Evolutionary conservation across 192 early-diverging fungal species (phyloP).

Genomic region (Gonapodya sp.): DNA sequence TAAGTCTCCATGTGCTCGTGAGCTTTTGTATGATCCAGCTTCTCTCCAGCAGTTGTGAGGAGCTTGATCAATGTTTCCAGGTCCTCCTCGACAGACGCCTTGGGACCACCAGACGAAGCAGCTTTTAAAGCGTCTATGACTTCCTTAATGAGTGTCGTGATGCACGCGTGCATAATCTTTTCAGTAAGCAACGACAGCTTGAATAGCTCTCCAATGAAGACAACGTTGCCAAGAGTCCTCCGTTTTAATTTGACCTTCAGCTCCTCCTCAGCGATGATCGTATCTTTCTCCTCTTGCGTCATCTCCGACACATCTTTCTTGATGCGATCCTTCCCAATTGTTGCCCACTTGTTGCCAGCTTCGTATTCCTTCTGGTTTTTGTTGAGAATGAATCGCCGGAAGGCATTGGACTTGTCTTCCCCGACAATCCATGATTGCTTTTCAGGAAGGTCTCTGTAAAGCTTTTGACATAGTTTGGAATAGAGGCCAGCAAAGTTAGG

Average conservation of each 20-base stretch:
- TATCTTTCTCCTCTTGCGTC: constrained; percentile 43
- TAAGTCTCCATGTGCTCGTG: constrained; percentile 68
- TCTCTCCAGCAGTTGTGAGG: constrained; percentile 75
- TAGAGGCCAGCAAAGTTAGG: constrained; percentile 84
- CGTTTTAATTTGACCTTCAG: constrained; percentile 85
- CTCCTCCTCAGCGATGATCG: constrained; percentile 57
- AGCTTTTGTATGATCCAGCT: constrained; percentile 57
- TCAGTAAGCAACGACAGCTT: constrained; percentile 80
- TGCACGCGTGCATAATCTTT: constrained; percentile 91
- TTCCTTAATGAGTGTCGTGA: constrained; percentile 58
- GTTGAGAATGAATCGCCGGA: constrained; percentile 86
- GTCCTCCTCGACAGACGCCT: constrained; percentile 87
- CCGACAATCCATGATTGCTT: constrained; percentile 43
- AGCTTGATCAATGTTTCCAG: constrained; percentile 88
- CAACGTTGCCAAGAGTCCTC: constrained; percentile 81
- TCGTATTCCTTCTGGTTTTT: constrained; percentile 96
- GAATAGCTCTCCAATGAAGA: constrained; percentile 95
- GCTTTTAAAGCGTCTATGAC: not conserved
- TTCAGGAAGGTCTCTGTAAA: constrained; percentile 43
- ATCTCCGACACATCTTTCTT: constrained; percentile 45
- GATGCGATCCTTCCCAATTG: constrained; percentile 6
- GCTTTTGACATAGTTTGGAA: constrained; percentile 70
- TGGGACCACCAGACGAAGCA: constrained; percentile 40
- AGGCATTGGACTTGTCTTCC: constrained; percentile 60
- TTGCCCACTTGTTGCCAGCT: constrained; percentile 68